Percentiles rank a stretch among this genome's conserved stretches.
Conservation (phyloP, 257 asterid genomes). For the Nicotiana tabacum region DNA sequence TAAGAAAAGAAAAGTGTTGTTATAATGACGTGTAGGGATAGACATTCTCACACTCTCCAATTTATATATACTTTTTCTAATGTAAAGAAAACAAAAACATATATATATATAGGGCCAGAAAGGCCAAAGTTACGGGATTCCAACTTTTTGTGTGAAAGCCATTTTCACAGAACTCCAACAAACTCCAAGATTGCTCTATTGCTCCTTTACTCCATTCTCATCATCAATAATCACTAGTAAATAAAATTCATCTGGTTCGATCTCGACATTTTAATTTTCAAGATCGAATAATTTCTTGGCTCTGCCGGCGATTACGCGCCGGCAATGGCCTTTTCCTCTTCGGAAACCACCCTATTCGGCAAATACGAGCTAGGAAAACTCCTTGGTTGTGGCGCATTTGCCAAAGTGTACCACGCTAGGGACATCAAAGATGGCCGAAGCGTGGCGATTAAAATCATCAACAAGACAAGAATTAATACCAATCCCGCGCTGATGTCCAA, state of each 20-base stretch:
- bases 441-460: slow-evolving; percentile 66
- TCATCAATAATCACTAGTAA: background rate
- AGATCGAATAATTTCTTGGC: background rate
- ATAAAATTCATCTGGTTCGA: background rate
- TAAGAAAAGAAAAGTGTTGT: background rate
- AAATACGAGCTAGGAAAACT: slow-evolving; percentile 78
- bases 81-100: background rate
- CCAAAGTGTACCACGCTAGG: slow-evolving; percentile 81
- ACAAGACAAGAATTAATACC: slow-evolving; percentile 40
- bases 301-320: background rate
- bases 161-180: background rate
- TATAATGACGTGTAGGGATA: slow-evolving; percentile 3
- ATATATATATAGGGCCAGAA: background rate
- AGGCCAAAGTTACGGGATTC: background rate
- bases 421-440: slow-evolving; percentile 58
- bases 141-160: background rate
- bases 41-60: background rate
- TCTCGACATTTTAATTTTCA: background rate
- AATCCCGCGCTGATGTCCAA: slow-evolving; percentile 30
- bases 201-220: background rate
- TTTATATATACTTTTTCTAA: background rate
- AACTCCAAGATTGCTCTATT: background rate
- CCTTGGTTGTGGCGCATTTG: slow-evolving; percentile 88
- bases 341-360: slow-evolving; percentile 29
- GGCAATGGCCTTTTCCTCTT: background rate